Evolutionary conservation across 2,329 filamentous ascomycete species (phyloP), one percentile per base, ranked within the genome.

Genomic region (Epichloe sibirici): DNA sequence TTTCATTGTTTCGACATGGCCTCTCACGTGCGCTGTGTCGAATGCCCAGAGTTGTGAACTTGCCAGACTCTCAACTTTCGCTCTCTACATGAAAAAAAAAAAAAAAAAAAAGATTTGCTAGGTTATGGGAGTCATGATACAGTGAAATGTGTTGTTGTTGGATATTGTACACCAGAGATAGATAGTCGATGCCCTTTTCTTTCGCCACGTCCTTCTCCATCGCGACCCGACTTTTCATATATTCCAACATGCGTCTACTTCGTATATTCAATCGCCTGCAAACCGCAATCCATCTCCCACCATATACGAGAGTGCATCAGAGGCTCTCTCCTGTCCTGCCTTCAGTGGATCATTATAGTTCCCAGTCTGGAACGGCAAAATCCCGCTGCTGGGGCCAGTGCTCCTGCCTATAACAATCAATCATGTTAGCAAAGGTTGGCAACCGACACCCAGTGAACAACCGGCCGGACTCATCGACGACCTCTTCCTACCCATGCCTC

Each of bases 361-460:
- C 65, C 70, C 70, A 72, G 39, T 69, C 65, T 12, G 70, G 69
- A n/a, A 71, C 64, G 9, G 63, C 62, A 59, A 72, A 72, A 57
- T 72, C 62, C 49, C 69, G 62, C 46, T 66, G 62, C 54, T 67
- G 62, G 4, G 70, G 70, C 70, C 70, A 72, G 43, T 71, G 58
- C 51, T 71, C 67, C 25, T 63, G 64, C 57, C 70, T 72, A 35
- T 11, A 17, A 48, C 5, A 2, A 38, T 51, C 39, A 8, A 45
- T 23, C 31, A 37, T 8, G 51, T 59, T 48, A 63, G 58, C 51
- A 23, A 44, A 12, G 1, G n/a, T 17, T 44, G 0, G 21, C 38
- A 44, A 44, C 11, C 46, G 34, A 21, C 12, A 31, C 31, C 31
- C 9, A 31, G 31, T 11, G 31, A 8, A 4, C 8, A 11, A 31